These are phyloP conservation scores for Fusarium xylarioides DNA, from an alignment of 2,329 filamentous ascomycete species.

Conservation along the genomic window DNA sequence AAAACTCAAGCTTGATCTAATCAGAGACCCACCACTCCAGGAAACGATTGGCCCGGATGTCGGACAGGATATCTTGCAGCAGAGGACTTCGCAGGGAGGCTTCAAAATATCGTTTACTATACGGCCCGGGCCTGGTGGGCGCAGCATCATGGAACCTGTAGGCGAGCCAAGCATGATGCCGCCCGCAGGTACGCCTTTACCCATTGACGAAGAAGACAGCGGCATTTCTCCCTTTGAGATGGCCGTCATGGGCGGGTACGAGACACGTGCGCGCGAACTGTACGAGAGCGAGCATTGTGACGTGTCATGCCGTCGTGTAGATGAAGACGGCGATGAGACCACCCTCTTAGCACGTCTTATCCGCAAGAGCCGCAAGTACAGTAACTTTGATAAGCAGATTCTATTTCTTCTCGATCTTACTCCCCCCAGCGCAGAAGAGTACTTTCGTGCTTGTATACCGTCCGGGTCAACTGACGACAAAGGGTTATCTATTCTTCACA, in stretches of 20 bases:
- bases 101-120: neutral
- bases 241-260: neutral
- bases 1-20: neutral
- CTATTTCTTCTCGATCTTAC: neutral
- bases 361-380: neutral
- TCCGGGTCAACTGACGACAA: neutral
- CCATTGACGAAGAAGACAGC: neutral
- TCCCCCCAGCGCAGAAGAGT: rapidly evolving
- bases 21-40: neutral
- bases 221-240: neutral
- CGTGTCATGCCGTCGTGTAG: neutral
- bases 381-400: neutral
- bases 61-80: neutral
- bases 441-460: neutral
- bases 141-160: neutral
- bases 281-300: neutral
- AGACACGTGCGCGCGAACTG: neutral
- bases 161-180: neutral
- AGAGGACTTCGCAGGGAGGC: neutral
- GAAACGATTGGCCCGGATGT: neutral
- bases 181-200: neutral
- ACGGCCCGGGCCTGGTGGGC: neutral
- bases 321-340: neutral
- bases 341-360: neutral
- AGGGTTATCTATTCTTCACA: neutral